phyloP scores from a whole-genome alignment of 441 rosid species.

The Geranium incanum region DNA sequence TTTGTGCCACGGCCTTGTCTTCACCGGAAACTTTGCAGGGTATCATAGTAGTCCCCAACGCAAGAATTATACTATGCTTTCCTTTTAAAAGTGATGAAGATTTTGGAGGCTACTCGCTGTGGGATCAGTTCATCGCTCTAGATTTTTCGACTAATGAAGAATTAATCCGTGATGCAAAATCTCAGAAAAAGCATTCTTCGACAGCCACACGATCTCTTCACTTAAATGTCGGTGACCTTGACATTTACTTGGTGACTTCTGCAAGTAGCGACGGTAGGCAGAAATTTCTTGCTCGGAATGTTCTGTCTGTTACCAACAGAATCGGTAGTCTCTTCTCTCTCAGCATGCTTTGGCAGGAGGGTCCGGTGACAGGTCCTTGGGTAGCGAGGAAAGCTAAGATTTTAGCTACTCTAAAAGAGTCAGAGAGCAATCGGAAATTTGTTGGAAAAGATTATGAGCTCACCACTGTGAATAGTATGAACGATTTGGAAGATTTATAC shows the following conservation, averaged over 20 bases:
- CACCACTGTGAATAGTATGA: constrained; percentile 53
- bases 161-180: constrained; percentile 23
- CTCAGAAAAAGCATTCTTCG: constrained; percentile 34
- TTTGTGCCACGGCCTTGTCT: constrained; percentile 28
- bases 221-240: constrained; percentile 49
- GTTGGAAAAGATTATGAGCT: constrained; percentile 58
- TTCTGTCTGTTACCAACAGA: constrained; percentile 46
- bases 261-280: constrained; percentile 29
- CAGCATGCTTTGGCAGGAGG: constrained; percentile 78
- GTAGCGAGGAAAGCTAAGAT: constrained; percentile 70
- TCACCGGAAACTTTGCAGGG: constrained; percentile 43
- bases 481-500: constrained; percentile 48
- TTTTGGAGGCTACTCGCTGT: constrained; percentile 31
- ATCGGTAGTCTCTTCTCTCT: constrained; percentile 45
- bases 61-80: constrained; percentile 70
- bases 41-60: constrained; percentile 51
- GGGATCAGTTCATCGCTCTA: constrained; percentile 65
- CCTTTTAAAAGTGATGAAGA: constrained; percentile 47
- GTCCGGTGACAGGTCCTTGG: constrained; percentile 57
- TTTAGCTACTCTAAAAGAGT: constrained; percentile 57
- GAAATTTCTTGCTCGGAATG: constrained; percentile 43
- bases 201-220: constrained; percentile 43
- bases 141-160: constrained; percentile 46
- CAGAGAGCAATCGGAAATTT: constrained; percentile 38
- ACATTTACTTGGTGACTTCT: constrained; percentile 53